These are phyloP conservation scores for Myxozyma kluyveri DNA, from an alignment of 805 yeast species.

Conservation along the genomic window DNA sequence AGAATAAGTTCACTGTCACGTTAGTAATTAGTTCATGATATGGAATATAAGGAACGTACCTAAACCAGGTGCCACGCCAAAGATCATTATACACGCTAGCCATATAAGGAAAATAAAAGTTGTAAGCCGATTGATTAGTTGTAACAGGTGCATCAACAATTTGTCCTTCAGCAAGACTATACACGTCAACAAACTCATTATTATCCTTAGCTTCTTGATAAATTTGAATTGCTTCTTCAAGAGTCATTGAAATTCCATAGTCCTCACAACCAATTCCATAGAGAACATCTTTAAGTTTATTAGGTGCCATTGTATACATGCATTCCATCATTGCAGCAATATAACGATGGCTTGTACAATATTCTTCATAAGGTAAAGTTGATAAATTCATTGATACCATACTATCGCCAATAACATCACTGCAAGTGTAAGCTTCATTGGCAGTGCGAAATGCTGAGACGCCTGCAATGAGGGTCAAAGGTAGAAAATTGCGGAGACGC, in stretches of 20 bases:
- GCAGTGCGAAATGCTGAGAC: neutral
- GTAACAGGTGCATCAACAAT: slow-evolving; percentile 43
- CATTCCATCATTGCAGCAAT: slow-evolving; percentile 1
- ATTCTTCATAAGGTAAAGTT: neutral
- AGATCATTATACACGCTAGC: slow-evolving; percentile 1
- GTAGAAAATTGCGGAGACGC: no score
- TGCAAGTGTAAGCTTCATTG: slow-evolving; percentile 7
- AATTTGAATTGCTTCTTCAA: neutral
- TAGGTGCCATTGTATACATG: slow-evolving; percentile 2
- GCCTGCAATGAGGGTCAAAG: no score
- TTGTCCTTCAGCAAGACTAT: neutral
- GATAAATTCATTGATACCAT: neutral
- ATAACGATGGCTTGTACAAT: neutral
- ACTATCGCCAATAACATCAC: neutral
- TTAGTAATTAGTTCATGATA: slow-evolving; percentile 34
- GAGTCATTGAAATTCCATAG: neutral
- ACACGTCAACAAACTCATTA: neutral
- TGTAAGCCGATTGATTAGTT: slow-evolving; percentile 1
- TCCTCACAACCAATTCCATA: neutral
- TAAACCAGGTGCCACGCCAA: slow-evolving; percentile 2
- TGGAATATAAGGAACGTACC: neutral
- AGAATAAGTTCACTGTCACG: slow-evolving; percentile 28
- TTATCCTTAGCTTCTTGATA: slow-evolving; percentile 3
- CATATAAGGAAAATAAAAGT: neutral
- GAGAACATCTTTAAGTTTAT: neutral